Base-by-base conservation (phyloP, 2,329 filamentous ascomycete genomes). In the Chaetomiaceae sp. region DNA sequence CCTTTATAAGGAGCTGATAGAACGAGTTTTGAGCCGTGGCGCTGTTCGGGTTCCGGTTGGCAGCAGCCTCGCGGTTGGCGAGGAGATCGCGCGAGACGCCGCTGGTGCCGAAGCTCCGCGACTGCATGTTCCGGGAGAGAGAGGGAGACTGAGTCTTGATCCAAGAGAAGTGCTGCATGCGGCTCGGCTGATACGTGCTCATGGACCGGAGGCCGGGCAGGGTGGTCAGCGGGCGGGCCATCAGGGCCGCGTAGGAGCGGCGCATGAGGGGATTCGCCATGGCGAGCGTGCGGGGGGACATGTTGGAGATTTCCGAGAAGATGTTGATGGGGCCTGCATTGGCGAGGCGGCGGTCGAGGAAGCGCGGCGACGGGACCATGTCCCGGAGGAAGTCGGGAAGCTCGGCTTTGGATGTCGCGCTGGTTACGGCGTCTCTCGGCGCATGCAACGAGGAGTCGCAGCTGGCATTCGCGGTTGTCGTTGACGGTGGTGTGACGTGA, bases 1-100 rank as follows among this genome's bases (percentile, higher is more conserved):
- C 90, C 65, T 87, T 87, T 49, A 96, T 77, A 13, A 99, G 80
- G 40, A 91, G 85, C 65, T 92, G 86, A 66, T 99, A 99, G 68
- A 99, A 96, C 14, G 88, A 86, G 66, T 92, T 93, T 68, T 99
- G 93, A 17, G 90, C 85, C 38, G 86, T 87, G 23, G 90, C 86
- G 68, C 89, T 97, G 53, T 76, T 80, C 1, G 93, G 89, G 62
- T 96, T 95, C 68, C 89, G 87, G 70, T 97, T 99, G 33, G 93
- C 95, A 20, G 87, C 86, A 66, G 91, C 86, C 71, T 99, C 93
- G 60, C 91, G 79, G 59, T 89, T 87, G 30, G 90, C 89, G 30
- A 99, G 80, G 50, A 92, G 74, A 56, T 77, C 82, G 54, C 78
- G 75, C 40, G 81, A 77, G 48, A 81, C 71, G 17, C 75, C 75